A percentile compares a stretch with the other conserved stretches of the same genome.
Evolutionary conservation across 306 rosid species (phyloP).

Genomic region (Clitoria ternatea): DNA sequence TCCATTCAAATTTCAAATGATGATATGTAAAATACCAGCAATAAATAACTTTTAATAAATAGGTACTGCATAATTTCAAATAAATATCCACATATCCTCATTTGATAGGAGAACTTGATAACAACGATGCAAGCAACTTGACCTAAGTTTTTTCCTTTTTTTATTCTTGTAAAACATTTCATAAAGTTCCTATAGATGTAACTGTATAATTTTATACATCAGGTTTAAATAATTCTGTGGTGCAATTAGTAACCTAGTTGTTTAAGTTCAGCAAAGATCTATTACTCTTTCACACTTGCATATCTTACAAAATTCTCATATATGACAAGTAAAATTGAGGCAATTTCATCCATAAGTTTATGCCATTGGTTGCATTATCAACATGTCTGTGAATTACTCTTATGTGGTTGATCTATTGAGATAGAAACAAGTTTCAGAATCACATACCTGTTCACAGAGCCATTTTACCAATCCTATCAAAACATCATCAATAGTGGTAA

Average conservation of each 20-base stretch:
- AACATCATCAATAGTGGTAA: conserved; percentile 72
- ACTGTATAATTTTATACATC: background rate
- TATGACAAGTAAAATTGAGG: background rate
- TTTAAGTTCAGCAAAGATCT: conserved; percentile 13
- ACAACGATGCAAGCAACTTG: too few relatives aligned
- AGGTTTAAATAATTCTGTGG: background rate
- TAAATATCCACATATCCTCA: too few relatives aligned
- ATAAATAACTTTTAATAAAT: too few relatives aligned
- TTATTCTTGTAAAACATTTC: background rate
- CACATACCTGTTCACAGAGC: conserved; percentile 93
- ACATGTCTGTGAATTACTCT: background rate
- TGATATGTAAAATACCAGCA: too few relatives aligned
- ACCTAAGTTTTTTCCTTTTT: too few relatives aligned
- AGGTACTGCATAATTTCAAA: too few relatives aligned
- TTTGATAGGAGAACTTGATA: too few relatives aligned
- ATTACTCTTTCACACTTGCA: background rate
- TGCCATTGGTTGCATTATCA: background rate
- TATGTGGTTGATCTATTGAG: background rate
- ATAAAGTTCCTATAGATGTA: background rate
- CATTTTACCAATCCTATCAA: conserved; percentile 88
- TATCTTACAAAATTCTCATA: conserved; percentile 4
- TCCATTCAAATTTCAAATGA: too few relatives aligned
- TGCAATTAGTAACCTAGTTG: background rate
- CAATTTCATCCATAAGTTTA: conserved; percentile 9
- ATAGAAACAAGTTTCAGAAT: conserved; percentile 13